A percentile compares a stretch with the other conserved stretches of the same genome.
Evolutionary conservation across 495 filamentous ascomycete genomes (phyloP).

Genomic region (Daldinia childiae): DNA sequence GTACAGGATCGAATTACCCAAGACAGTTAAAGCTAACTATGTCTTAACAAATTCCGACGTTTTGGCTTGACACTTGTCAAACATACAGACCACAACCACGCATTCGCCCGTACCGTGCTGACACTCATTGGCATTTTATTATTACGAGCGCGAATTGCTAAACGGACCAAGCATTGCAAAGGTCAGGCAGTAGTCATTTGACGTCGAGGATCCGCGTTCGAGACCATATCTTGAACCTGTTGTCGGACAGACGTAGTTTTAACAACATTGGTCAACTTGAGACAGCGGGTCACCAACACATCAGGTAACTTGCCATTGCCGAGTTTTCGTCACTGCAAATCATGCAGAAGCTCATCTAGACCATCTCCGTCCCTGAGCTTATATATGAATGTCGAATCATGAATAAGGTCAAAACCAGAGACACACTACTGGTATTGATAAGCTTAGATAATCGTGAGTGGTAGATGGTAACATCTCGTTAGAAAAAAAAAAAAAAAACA

Average conservation of each 20-base stretch:
- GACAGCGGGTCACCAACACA: constrained; percentile 29
- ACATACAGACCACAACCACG: constrained; percentile 33
- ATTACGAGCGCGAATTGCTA: background rate
- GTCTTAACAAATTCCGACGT: constrained; percentile 27
- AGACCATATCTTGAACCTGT: constrained; percentile 12
- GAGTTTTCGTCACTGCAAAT: constrained; percentile 36
- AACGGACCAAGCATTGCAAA: background rate
- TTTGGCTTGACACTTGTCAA: constrained; percentile 38
- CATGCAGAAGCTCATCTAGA: constrained; percentile 38
- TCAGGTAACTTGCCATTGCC: constrained; percentile 37
- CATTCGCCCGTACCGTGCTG: constrained; percentile 18
- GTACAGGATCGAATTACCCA: constrained; percentile 38
- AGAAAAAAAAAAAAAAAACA: background rate
- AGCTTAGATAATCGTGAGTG: background rate
- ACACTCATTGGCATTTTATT: background rate
- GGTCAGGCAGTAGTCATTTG: background rate
- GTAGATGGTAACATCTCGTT: background rate
- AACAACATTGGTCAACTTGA: constrained; percentile 20
- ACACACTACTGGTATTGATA: background rate
- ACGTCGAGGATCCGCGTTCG: constrained; percentile 7
- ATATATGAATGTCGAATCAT: background rate
- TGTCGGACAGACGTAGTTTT: constrained; percentile 17
- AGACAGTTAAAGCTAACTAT: constrained; percentile 35
- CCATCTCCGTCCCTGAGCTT: constrained; percentile 24
- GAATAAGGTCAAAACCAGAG: background rate